phyloP scores from a whole-genome alignment of 2,329 filamentous ascomycete species.

The Neurospora sp. region DNA sequence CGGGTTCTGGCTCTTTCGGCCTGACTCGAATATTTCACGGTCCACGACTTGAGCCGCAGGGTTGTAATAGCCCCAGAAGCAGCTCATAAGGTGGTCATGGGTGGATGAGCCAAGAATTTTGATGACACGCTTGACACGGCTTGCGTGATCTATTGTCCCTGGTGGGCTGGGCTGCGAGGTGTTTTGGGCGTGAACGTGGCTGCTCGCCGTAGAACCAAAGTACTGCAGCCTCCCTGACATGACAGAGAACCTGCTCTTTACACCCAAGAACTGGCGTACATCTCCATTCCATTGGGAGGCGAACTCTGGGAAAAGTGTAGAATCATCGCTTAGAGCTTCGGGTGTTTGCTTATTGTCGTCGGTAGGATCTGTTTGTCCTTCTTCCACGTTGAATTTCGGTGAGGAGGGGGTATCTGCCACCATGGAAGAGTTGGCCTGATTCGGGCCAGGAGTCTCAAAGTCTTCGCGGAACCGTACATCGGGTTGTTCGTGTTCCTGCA shows the following conservation, averaged over 20 bases:
- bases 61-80: constrained; percentile 45
- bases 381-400: constrained; percentile 24
- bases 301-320: background rate
- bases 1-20: constrained; percentile 33
- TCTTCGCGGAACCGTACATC: background rate
- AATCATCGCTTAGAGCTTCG: constrained; percentile 30
- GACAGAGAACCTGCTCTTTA: constrained; percentile 39
- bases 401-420: constrained; percentile 10
- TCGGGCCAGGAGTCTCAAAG: background rate
- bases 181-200: constrained; percentile 37
- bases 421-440: constrained; percentile 14
- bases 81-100: constrained; percentile 41
- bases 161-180: constrained; percentile 27
- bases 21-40: constrained; percentile 37
- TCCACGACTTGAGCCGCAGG: constrained; percentile 38
- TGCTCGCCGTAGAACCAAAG: constrained; percentile 44
- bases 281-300: constrained; percentile 21
- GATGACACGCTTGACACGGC: constrained; percentile 38
- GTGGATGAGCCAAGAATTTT: constrained; percentile 34
- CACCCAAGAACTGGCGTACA: constrained; percentile 38
- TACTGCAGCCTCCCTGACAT: constrained; percentile 39
- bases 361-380: constrained; percentile 21
- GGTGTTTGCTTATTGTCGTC: constrained; percentile 1
- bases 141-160: constrained; percentile 28
- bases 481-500: constrained; percentile 17